A percentile compares a stretch with the other conserved stretches of the same genome.
phyloP scores from a whole-genome alignment of 331 rosid species.

The Saraca asoca region DNA sequence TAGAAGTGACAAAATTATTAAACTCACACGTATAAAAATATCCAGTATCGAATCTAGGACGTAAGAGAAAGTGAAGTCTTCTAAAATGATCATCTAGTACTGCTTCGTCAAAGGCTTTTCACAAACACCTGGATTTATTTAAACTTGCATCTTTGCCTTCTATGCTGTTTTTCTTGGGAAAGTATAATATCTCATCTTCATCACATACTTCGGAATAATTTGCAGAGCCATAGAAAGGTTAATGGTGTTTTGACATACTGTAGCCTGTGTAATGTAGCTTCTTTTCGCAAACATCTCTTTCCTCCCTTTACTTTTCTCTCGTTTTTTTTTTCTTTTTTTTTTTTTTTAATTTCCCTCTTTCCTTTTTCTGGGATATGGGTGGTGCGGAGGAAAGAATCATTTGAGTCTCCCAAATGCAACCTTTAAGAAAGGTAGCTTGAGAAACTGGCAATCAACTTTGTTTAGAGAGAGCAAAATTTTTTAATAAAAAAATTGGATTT shows the following conservation, averaged over 20 bases:
- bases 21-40: too few relatives aligned
- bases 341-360: not conserved
- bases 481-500: not conserved
- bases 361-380: constrained; percentile 9
- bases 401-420: constrained; percentile 26
- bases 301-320: not conserved
- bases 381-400: constrained; percentile 27
- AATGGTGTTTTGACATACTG: constrained; percentile 14
- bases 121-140: constrained; percentile 12
- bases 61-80: too few relatives aligned
- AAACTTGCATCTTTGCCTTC: not conserved
- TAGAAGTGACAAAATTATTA: too few relatives aligned
- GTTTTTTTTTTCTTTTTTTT: not conserved
- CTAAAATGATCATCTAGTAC: too few relatives aligned
- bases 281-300: not conserved
- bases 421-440: constrained; percentile 25
- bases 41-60: too few relatives aligned
- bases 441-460: constrained; percentile 23
- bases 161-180: not conserved
- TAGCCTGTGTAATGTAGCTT: not conserved
- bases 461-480: not conserved
- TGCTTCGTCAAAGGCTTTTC: too few relatives aligned
- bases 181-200: not conserved
- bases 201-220: constrained; percentile 17
- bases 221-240: constrained; percentile 21